Percentiles rank a stretch among this genome's conserved stretches.
Conservation (phyloP, 495 filamentous ascomycete species). For the Hypoxylon fragiforme region DNA sequence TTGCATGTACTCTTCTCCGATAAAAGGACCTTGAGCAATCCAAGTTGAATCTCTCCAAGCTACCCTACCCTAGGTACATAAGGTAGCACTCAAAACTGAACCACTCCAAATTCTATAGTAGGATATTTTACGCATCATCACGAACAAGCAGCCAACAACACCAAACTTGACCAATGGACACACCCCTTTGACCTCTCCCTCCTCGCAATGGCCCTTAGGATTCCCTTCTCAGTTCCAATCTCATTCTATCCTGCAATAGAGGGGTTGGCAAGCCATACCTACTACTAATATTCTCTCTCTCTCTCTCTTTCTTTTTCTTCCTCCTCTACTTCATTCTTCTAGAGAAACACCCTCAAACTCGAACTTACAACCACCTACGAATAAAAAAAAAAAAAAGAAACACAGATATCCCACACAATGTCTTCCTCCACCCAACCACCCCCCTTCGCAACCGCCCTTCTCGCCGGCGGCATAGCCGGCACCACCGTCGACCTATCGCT, state of each 20-base stretch:
- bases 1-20: background rate
- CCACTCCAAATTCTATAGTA: too few relatives aligned
- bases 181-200: background rate
- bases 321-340: too few relatives aligned
- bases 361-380: background rate
- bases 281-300: too few relatives aligned
- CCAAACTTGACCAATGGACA: slow-evolving; percentile 4
- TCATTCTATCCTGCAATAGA: background rate
- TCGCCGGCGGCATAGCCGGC: slow-evolving; percentile 81
- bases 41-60: too few relatives aligned
- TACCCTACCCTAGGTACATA: too few relatives aligned
- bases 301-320: too few relatives aligned
- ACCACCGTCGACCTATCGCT: slow-evolving; percentile 89
- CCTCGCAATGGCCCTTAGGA: slow-evolving; percentile 12
- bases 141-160: background rate
- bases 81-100: too few relatives aligned
- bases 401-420: too few relatives aligned
- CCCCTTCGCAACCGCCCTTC: slow-evolving; percentile 55
- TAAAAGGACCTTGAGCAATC: too few relatives aligned
- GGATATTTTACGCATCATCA: too few relatives aligned
- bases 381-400: too few relatives aligned
- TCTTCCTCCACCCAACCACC: slow-evolving; percentile 31
- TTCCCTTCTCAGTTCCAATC: background rate
- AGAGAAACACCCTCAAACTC: background rate
- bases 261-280: background rate